Conservation (phyloP, 2,329 filamentous ascomycete genomes). For the Chrysoporthe puriensis region DNA sequence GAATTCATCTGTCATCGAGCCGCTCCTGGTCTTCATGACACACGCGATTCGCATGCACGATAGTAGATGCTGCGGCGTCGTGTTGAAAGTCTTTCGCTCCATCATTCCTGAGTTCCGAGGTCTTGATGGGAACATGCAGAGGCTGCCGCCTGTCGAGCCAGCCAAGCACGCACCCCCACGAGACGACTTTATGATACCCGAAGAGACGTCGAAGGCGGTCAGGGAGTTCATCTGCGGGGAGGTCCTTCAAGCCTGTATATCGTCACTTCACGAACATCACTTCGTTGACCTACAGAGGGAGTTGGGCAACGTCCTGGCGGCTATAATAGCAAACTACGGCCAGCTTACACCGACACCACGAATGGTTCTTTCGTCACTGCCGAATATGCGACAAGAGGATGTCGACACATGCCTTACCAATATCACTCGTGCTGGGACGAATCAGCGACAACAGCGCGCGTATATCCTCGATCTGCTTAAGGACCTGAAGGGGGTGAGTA, state of each 20-base stretch:
- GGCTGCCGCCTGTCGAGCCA: slow-evolving; percentile 33
- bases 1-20: slow-evolving; percentile 78
- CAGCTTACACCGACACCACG: slow-evolving; percentile 71
- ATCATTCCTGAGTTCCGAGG: slow-evolving; percentile 75
- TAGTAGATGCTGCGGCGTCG: slow-evolving; percentile 82
- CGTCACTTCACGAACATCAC: slow-evolving; percentile 90
- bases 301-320: slow-evolving; percentile 82
- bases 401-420: slow-evolving; percentile 68
- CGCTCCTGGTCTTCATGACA: slow-evolving; percentile 87
- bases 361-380: slow-evolving; percentile 76
- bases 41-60: slow-evolving; percentile 90
- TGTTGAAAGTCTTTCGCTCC: slow-evolving; percentile 82
- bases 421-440: slow-evolving; percentile 60
- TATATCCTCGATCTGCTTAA: slow-evolving; percentile 84
- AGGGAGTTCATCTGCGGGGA: slow-evolving; percentile 89
- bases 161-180: slow-evolving; percentile 24
- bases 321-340: slow-evolving; percentile 79
- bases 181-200: slow-evolving; percentile 52
- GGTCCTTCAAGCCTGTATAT: slow-evolving; percentile 87
- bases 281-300: slow-evolving; percentile 97
- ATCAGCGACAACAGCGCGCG: slow-evolving; percentile 77
- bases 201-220: slow-evolving; percentile 66
- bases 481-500: slow-evolving; percentile 85
- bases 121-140: slow-evolving; percentile 11
- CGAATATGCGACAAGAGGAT: slow-evolving; percentile 71